Evolutionary conservation across 257 asterid species (phyloP), one percentile per base, ranked within the genome.

Genomic region (Gentiana macrophylla): DNA sequence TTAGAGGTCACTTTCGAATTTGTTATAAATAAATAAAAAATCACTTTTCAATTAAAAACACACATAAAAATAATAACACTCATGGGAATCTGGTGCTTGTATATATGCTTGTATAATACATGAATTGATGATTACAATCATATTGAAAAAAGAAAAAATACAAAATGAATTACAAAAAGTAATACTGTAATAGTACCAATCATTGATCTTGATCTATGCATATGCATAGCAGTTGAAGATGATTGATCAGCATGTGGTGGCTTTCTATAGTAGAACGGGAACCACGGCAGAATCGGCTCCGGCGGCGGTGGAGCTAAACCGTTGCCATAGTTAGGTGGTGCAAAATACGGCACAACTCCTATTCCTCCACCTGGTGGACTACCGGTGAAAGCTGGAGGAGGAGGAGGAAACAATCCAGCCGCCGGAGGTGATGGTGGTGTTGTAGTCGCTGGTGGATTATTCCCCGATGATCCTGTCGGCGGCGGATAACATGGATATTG

Each of bases 401-500:
- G 24, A 11, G 80, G 53, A 12, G 43, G 49, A 57, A 60, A 69
- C 32, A 62, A 36, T 43, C 61, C 67, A 24, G 24, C 24, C 12
- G 74, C 55, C 6, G 86, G 84, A 7, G 84, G 78, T 46, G 71
- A 61, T 45, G 80, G 77, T 49, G 82, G 72, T 0, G 90, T 73
- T 3, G 81, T 72, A 35, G 59, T 32, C 35, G 51, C 61, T 37
- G 83, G 74, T 49, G 93, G 86, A 68, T 74, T 75, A 72, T 75
- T 68, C 37, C 79, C 89, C 36, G 84, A 63, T 24, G 24, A 24
- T 41, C 88, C 94, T 35, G 70, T 80, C 0, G 97, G 95, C 4
- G 97, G 84, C 3, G 97, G 97, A 43, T 74, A 84, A 12, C 97
- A 89, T 1, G 97, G 97, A 24, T 89, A 89, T 2, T 82, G 94